Evolutionary conservation across 1,284 basidiomycete genomes (phyloP).

Genomic region (Trametes versicolor): DNA sequence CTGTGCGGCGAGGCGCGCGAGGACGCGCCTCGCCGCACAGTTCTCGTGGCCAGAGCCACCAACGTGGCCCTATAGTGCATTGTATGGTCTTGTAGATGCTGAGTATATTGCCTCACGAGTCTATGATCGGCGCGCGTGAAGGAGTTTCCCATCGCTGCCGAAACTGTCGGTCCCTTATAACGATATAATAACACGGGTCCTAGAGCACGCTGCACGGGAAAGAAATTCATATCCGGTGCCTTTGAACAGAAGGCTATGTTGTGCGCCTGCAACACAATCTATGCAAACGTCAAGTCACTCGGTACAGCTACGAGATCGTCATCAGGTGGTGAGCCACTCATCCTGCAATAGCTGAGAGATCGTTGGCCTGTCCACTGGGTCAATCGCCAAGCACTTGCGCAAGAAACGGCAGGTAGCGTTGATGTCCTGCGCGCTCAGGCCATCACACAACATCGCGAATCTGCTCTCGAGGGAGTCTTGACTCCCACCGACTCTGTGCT

Average conservation of each 20-base stretch:
- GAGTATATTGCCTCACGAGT: too few relatives aligned
- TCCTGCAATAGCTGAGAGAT: background rate
- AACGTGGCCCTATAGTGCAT: too few relatives aligned
- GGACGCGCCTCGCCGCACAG: too few relatives aligned
- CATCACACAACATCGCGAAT: background rate
- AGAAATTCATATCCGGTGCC: background rate
- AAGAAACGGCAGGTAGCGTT: background rate
- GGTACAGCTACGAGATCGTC: background rate
- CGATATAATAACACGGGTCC: too few relatives aligned
- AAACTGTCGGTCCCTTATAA: too few relatives aligned
- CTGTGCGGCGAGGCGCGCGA: too few relatives aligned
- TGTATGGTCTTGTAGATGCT: too few relatives aligned
- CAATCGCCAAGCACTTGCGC: constrained; percentile 8
- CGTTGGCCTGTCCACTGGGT: background rate
- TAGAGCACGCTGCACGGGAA: too few relatives aligned
- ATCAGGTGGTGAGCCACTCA: background rate
- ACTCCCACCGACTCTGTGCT: background rate
- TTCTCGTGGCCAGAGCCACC: too few relatives aligned
- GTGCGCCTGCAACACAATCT: background rate
- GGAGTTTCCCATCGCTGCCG: background rate
- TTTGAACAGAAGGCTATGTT: background rate
- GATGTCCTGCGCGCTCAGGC: background rate
- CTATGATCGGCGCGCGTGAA: too few relatives aligned
- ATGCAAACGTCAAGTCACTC: background rate
- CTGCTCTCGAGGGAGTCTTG: background rate